Conservation (phyloP, 805 yeast genomes). For the Cyberlindnera samutprakarnensis region DNA sequence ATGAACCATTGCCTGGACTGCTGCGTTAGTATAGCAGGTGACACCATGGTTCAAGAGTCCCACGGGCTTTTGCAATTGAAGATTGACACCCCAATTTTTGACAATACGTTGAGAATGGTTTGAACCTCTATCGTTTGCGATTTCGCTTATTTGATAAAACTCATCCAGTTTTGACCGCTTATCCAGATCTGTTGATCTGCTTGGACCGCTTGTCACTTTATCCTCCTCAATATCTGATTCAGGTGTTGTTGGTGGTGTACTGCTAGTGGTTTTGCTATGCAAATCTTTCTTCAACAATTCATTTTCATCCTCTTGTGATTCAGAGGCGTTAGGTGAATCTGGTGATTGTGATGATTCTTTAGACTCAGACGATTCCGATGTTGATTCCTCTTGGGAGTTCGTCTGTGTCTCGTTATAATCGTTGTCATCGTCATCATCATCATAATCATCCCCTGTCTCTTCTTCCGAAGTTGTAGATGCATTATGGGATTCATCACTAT, state of each 20-base stretch:
- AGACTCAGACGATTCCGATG: conserved; percentile 1
- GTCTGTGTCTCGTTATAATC: conserved; percentile 12
- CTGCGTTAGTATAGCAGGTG: conserved; percentile 94
- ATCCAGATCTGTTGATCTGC: conserved; percentile 41
- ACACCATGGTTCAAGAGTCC: conserved; percentile 91
- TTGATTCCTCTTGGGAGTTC: conserved; percentile 6
- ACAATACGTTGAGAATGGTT: conserved; percentile 48
- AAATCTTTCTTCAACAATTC: conserved; percentile 20
- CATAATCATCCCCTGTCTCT: conserved; percentile 6
- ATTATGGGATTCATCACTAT: conserved; percentile 15
- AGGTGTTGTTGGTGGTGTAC: conserved; percentile 26
- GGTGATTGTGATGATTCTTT: conserved; percentile 7
- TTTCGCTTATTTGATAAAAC: conserved; percentile 56
- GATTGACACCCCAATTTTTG: conserved; percentile 64
- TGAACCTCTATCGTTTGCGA: conserved; percentile 54
- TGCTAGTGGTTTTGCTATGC: conserved; percentile 12
- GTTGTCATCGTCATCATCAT: conserved; percentile 21
- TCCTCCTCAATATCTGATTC: conserved; percentile 27
- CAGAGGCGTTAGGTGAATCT: conserved; percentile 10
- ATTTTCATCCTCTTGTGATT: conserved; percentile 11
- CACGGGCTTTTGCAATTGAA: conserved; percentile 38
- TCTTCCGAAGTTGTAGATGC: conserved; percentile 22
- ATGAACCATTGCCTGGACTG: conserved; percentile 85
- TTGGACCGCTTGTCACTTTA: conserved; percentile 6
- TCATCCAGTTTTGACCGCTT: conserved; percentile 46